Percentiles rank a stretch among this genome's conserved stretches.
Conservation (phyloP, 2,329 filamentous ascomycete species). For the Helicocarpus griseus region DNA sequence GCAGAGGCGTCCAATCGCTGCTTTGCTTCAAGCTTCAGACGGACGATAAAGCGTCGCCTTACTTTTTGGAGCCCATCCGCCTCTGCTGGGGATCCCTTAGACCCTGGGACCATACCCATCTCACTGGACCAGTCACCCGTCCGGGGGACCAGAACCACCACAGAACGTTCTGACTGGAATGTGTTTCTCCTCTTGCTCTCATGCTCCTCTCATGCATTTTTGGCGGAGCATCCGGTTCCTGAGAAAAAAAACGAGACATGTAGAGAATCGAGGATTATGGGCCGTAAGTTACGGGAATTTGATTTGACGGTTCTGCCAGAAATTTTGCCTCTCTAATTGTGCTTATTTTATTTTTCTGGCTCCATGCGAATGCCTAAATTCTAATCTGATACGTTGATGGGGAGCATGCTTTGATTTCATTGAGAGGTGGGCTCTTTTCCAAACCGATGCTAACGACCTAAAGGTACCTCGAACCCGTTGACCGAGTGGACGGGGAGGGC, state of each 20-base stretch:
- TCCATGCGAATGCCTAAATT: not conserved
- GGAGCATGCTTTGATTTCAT: not conserved
- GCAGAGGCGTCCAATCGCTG: constrained; percentile 27
- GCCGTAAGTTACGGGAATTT: not conserved
- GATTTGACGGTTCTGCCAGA: not conserved
- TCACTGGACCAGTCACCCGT: not conserved
- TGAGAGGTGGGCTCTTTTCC: not conserved
- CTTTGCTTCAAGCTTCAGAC: constrained; percentile 19
- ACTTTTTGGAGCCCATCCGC: constrained; percentile 14
- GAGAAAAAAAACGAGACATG: too few relatives aligned
- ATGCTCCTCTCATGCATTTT: not conserved
- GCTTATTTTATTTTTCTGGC: not conserved
- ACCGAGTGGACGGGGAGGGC: not conserved
- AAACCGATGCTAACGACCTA: constrained; percentile 1
- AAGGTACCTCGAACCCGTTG: not conserved
- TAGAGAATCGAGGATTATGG: not conserved
- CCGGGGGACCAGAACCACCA: constrained; percentile 1
- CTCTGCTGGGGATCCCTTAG: constrained; percentile 1
- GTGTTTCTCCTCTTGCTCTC: not conserved
- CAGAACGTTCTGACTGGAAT: constrained; percentile 2
- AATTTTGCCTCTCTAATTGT: not conserved
- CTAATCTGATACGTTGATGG: not conserved
- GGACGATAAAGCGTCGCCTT: constrained; percentile 24
- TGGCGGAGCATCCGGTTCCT: constrained; percentile 3
- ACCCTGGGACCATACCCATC: not conserved